Evolutionary conservation across 441 rosid genomes (phyloP).

Genomic region (Viola pubescens): DNA sequence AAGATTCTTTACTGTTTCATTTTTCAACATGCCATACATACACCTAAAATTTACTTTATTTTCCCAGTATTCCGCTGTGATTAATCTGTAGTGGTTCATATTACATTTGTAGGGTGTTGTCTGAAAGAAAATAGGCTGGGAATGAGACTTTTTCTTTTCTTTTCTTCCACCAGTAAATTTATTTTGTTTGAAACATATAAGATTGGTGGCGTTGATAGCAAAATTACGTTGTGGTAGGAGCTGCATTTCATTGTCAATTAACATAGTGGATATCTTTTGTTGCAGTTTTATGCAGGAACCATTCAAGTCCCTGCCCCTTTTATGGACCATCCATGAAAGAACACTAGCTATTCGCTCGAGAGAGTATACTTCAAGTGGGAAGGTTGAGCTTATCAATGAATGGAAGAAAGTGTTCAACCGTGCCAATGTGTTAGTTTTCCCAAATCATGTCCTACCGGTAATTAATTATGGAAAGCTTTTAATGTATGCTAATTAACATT

Average conservation of each 20-base stretch:
- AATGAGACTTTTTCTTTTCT: background rate
- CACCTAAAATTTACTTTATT: background rate
- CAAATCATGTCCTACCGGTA: constrained; percentile 74
- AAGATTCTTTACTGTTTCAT: constrained; percentile 18
- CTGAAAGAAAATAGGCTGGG: too few species aligned
- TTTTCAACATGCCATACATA: background rate
- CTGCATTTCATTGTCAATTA: constrained; percentile 22
- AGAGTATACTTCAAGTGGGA: constrained; percentile 57
- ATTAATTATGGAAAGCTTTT: constrained; percentile 13
- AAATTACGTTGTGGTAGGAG: background rate
- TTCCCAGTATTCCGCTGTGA: background rate
- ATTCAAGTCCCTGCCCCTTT: constrained; percentile 78
- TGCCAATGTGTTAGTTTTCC: constrained; percentile 82
- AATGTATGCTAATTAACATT: too few species aligned
- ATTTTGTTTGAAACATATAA: background rate
- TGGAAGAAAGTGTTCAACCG: constrained; percentile 81
- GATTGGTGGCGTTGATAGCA: background rate
- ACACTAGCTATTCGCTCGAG: constrained; percentile 60
- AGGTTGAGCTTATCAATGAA: constrained; percentile 50
- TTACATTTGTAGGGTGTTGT: too few species aligned
- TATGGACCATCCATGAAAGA: constrained; percentile 70
- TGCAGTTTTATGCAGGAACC: constrained; percentile 94
- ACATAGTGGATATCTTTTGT: constrained; percentile 37
- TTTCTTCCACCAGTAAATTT: background rate
- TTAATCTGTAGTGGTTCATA: background rate